These are phyloP conservation scores for Beauveria asiatica DNA, from an alignment of 2,329 filamentous ascomycete species.

Conservation along the genomic window DNA sequence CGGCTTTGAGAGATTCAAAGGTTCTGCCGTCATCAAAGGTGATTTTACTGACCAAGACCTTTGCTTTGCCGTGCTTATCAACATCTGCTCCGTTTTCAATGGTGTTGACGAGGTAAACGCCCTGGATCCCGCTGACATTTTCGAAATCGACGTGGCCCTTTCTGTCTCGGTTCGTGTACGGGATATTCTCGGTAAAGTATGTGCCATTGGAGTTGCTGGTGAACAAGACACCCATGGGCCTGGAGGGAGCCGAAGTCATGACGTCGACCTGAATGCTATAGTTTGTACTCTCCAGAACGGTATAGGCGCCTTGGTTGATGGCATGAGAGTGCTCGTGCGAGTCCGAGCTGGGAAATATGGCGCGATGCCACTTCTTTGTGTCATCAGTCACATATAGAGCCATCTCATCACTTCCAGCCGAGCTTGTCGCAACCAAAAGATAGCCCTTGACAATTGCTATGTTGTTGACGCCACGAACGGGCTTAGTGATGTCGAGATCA, in stretches of 20 bases:
- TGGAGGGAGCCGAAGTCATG: constrained; percentile 56
- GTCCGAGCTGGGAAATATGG: constrained; percentile 77
- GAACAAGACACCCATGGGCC: constrained; percentile 78
- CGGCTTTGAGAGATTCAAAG: constrained; percentile 64
- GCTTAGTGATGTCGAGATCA: constrained; percentile 62
- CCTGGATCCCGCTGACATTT: constrained; percentile 84
- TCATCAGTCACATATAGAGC: constrained; percentile 85
- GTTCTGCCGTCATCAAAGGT: constrained; percentile 93
- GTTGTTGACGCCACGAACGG: constrained; percentile 72
- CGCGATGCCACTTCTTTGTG: constrained; percentile 78
- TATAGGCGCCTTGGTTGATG: constrained; percentile 79
- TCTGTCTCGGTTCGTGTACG: constrained; percentile 79
- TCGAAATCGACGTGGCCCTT: constrained; percentile 86
- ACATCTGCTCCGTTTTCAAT: constrained; percentile 82
- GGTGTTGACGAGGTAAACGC: constrained; percentile 81
- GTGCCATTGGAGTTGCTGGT: constrained; percentile 97
- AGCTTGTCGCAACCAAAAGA: constrained; percentile 73
- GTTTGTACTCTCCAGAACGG: constrained; percentile 88
- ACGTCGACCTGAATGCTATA: constrained; percentile 98
- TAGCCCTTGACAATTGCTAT: constrained; percentile 80
- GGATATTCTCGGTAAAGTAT: constrained; percentile 85
- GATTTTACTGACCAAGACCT: constrained; percentile 71
- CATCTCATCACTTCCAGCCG: constrained; percentile 77
- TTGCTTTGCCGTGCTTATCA: constrained; percentile 43
- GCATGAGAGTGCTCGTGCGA: constrained; percentile 58